A percentile compares a stretch with the other conserved stretches of the same genome.
Evolutionary conservation across 805 yeast species (phyloP).

Genomic region (Saccharomyces eubayanus): DNA sequence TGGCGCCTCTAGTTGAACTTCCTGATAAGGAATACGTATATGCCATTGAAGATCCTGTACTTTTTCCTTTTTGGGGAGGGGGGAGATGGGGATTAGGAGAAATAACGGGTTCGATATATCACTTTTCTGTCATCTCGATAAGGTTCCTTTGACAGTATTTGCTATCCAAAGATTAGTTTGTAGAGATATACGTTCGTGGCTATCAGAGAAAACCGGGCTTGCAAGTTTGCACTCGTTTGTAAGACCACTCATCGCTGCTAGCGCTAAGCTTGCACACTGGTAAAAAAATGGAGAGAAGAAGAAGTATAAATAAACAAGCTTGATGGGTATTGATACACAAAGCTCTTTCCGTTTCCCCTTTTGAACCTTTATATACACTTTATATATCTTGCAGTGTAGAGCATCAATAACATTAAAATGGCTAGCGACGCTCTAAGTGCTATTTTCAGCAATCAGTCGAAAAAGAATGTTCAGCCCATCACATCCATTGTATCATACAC

Average conservation of each 20-base stretch:
- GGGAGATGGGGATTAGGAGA: not conserved
- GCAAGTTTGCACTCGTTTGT: not conserved
- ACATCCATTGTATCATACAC: not conserved
- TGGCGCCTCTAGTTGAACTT: not conserved
- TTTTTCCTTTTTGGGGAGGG: not conserved
- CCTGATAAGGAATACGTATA: not conserved
- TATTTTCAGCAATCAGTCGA: constrained; percentile 9
- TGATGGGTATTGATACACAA: not conserved
- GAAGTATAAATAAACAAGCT: not conserved
- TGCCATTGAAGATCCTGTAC: not conserved
- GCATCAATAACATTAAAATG: not conserved
- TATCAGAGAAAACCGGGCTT: not conserved
- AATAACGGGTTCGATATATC: not conserved
- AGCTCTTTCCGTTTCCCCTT: not conserved
- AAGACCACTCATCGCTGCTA: not conserved
- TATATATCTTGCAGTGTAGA: not conserved
- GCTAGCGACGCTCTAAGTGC: constrained; percentile 9
- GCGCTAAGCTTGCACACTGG: not conserved
- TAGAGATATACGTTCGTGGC: not conserved
- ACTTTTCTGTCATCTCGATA: not conserved
- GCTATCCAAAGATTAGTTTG: not conserved
- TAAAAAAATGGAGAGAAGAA: not conserved
- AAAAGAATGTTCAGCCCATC: not conserved
- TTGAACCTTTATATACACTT: not conserved
- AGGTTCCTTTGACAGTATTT: not conserved